Evolutionary conservation across 345 rosid species (phyloP), one percentile per base, ranked within the genome.

Genomic region (Salix purpurea): DNA sequence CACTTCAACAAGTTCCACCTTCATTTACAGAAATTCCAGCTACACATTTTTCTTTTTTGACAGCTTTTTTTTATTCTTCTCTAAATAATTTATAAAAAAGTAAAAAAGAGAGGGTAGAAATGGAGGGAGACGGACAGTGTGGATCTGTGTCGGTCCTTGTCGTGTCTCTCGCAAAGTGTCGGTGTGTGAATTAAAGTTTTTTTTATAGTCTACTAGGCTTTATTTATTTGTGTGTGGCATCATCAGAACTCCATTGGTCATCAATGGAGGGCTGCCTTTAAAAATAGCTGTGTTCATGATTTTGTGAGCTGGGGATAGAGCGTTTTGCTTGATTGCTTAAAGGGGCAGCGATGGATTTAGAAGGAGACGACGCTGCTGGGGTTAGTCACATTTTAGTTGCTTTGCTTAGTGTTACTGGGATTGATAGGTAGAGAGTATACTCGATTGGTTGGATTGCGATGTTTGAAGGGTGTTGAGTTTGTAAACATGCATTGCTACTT

Each of bases 121-220:
- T 36, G 30, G 62, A 67, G 48, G 68, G 65, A 14, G 73, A 78
- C 76, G 52, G n/a, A 5, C 40, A 19, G 71, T 15, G 26, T 73
- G 69, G 77, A 73, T 73, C 81, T 73, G 68, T 77, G 79, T 73
- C 69, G 48, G 77, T 67, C 67, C n/a, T 56, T 40, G 44, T 39
- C 76, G 37, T 28, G 40, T 54, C 67, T 72, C 40, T 21, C 30
- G 68, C 61, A 8, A 5, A 7, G 21, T 48, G 24, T 70, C 40
- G 21, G 74, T 66, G 69, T n/a, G 70, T 60, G 67, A 70, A 19
- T 77, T 30, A 9, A 16, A 71, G 37, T 24, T 44, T 36, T 44
- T 36, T 60, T 68, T 21, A n/a, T 72, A 65, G 23, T 54, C 11
- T 54, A 34, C n/a, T 37, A 46, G 61, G 61, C 21, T 65, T 30